These are phyloP conservation scores for Casaregolazyma suthepensis DNA, from an alignment of 1,139 yeast species.

Conservation along the genomic window DNA sequence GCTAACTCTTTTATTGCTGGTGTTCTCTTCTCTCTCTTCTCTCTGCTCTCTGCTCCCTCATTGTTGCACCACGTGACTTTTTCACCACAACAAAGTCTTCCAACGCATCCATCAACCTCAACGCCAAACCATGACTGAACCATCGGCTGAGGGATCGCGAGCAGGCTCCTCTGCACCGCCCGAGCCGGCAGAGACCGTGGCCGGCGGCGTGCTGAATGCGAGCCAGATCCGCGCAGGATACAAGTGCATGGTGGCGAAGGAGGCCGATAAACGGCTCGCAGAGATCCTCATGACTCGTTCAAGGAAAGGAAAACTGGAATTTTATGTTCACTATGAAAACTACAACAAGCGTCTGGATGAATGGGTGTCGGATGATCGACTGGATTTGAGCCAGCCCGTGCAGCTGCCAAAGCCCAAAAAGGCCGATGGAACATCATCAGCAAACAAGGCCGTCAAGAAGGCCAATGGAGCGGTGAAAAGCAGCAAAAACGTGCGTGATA, in stretches of 20 bases:
- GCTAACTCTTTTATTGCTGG: too few relatives aligned
- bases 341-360: slow-evolving; percentile 93
- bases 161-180: slow-evolving; percentile 11
- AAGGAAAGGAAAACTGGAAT: slow-evolving; percentile 70
- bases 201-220: slow-evolving; percentile 16
- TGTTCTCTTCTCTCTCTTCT: too few relatives aligned
- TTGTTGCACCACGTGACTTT: background rate
- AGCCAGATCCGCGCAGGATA: slow-evolving; percentile 46
- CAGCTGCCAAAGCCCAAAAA: slow-evolving; percentile 56
- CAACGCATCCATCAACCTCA: slow-evolving; percentile 1
- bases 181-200: slow-evolving; percentile 9
- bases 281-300: slow-evolving; percentile 75
- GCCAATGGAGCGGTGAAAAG: slow-evolving; percentile 19
- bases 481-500: slow-evolving; percentile 24
- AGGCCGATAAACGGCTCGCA: slow-evolving; percentile 71
- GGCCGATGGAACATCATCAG: slow-evolving; percentile 28
- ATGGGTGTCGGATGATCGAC: slow-evolving; percentile 72
- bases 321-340: slow-evolving; percentile 90
- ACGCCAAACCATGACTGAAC: background rate
- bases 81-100: background rate
- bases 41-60: too few relatives aligned
- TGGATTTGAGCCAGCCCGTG: slow-evolving; percentile 63
- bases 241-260: slow-evolving; percentile 75
- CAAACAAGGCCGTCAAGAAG: slow-evolving; percentile 44
- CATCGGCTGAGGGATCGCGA: slow-evolving; percentile 7